Base-by-base conservation (phyloP, 2,329 filamentous ascomycete genomes). In the Sporothrix pallida region DNA sequence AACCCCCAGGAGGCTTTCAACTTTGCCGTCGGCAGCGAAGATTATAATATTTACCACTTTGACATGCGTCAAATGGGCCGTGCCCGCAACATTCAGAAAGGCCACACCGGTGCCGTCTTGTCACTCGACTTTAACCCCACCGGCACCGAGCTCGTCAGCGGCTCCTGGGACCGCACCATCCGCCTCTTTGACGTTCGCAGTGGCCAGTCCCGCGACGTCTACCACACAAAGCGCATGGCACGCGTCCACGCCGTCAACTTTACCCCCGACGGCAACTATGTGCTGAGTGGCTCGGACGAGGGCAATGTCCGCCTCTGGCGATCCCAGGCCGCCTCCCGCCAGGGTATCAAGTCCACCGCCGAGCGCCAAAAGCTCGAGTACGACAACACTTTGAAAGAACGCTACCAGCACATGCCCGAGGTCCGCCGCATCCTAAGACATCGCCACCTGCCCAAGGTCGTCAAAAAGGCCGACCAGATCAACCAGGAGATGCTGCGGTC, bases 171-270 rank as follows among this genome's bases (percentile, higher is more conserved):
- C 80, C 90, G 94, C 75, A 97, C 94, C 4, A 87, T 99, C 71
- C 90, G 96, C 70, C 85, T 98, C 69, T 98, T 94, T 93, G 90
- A 90, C 80, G 88, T 93, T 73, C 89, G 91, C 76, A 86, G 91
- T 75, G 95, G 95, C 31, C 93, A 96, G 82, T 95, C 93, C 15
- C 88, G 95, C 78, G 96, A 99, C 80, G 90, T 98, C 68, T 99
- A 98, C 83, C 95, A 98, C 85, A 98, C 96, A 20, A 97, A 98
- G 84, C 91, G 96, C 76, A 98, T 98, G 95, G 95, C 98, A 85
- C 89, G 95, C 78, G 94, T 98, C 73, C 97, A 78, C 23, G 71
- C 76, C 7, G 75, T 77, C 6, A 72, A 52, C 17, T 77, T 73
- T 71, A 96, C 94, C 0, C 93, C 94, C 6, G 96, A 99, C 81